These are phyloP conservation scores for Croton setiger DNA, from an alignment of 441 rosid species.

Conservation along the genomic window DNA sequence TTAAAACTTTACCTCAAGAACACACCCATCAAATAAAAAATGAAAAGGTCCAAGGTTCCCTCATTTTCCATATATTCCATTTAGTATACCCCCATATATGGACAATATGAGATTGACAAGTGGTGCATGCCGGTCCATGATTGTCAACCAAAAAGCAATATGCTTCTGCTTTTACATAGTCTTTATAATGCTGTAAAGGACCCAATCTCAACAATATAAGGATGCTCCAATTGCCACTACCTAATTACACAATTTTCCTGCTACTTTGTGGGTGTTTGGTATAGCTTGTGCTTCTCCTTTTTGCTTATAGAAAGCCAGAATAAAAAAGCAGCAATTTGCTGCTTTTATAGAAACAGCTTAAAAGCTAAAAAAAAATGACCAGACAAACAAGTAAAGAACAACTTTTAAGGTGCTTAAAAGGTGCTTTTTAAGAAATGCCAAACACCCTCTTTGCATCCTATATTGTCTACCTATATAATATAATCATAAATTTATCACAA, in stretches of 20 bases:
- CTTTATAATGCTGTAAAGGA: neutral
- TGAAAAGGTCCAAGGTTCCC: neutral
- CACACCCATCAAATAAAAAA: neutral
- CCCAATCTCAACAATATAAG: neutral
- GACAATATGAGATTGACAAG: neutral
- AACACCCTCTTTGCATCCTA: too few species aligned
- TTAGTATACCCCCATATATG: neutral
- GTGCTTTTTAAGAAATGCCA: too few species aligned
- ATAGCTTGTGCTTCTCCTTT: too few species aligned
- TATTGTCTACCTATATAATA: neutral
- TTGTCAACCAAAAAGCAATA: neutral
- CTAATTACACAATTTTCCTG: neutral
- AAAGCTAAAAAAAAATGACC: too few species aligned
- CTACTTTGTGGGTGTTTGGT: too few species aligned
- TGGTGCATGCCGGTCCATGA: neutral
- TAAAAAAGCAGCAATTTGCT: too few species aligned
- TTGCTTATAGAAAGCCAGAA: too few species aligned
- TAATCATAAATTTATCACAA: too few species aligned
- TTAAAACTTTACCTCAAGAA: neutral
- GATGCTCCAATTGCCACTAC: neutral
- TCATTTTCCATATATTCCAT: neutral
- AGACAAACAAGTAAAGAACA: too few species aligned
- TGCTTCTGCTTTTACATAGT: neutral
- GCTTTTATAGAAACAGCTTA: too few species aligned
- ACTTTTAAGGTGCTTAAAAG: too few species aligned